Evolutionary conservation across 2,329 filamentous ascomycete species (phyloP).

Genomic region (Zarea fungicola): DNA sequence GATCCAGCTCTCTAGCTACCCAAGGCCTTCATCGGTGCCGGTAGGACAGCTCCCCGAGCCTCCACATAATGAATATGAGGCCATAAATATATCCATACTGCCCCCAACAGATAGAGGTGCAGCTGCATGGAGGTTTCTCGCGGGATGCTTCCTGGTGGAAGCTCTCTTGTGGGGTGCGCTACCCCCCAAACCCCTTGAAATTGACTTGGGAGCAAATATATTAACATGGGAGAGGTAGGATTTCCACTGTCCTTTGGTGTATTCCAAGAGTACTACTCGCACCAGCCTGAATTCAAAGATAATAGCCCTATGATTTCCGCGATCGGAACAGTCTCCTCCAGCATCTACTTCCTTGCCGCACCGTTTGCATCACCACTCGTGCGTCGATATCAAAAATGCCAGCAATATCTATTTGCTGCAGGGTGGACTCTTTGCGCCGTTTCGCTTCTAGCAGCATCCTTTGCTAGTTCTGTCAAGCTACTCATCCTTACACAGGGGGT

Average conservation of each 20-base stretch:
- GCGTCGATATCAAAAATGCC: constrained; percentile 13
- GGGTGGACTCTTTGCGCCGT: constrained; percentile 29
- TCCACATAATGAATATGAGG: too few relatives aligned
- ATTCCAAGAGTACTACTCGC: constrained; percentile 25
- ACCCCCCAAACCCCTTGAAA: too few relatives aligned
- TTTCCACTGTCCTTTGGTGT: constrained; percentile 25
- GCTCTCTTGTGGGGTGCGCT: too few relatives aligned
- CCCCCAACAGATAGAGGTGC: too few relatives aligned
- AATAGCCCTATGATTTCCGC: constrained; percentile 21
- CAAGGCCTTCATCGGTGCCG: too few relatives aligned
- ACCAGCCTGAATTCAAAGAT: constrained; percentile 19
- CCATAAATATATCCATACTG: too few relatives aligned
- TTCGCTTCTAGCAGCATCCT: constrained; percentile 29
- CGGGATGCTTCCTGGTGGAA: too few relatives aligned
- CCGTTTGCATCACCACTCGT: constrained; percentile 21
- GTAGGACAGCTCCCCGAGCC: too few relatives aligned
- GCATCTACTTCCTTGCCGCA: constrained; percentile 23
- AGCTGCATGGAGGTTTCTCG: too few relatives aligned
- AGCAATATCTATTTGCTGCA: background rate
- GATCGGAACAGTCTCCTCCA: constrained; percentile 22
- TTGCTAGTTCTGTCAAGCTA: constrained; percentile 25
- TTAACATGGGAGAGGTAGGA: too few relatives aligned
- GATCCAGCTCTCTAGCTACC: too few relatives aligned
- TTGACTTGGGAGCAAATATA: too few relatives aligned
- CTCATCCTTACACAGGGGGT: constrained; percentile 37